phyloP scores from a whole-genome alignment of 352 stramenopile species.

The Globisporangium viniferum region DNA sequence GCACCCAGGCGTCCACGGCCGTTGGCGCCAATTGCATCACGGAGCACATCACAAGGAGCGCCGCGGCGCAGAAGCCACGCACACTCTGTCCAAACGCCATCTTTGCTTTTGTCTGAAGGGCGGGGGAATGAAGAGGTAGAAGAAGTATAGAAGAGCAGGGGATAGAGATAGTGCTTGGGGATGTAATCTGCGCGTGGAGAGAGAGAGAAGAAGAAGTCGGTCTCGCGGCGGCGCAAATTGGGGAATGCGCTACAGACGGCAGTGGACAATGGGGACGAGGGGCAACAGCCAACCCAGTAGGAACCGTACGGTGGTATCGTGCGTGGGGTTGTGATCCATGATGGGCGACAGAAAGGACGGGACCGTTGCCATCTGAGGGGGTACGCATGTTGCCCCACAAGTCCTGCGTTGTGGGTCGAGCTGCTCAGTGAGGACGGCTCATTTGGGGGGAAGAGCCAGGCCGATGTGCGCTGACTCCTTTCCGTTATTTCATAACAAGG shows the following conservation, averaged over 20 bases:
- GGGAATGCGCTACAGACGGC: not conserved
- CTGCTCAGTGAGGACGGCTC: not conserved
- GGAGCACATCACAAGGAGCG: constrained; percentile 5
- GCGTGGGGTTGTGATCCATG: not conserved
- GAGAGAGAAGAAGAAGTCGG: not conserved
- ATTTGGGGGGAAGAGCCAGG: not conserved
- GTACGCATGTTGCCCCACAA: not conserved
- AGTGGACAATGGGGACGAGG: not conserved
- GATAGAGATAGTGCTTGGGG: not conserved
- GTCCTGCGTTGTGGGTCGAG: not conserved
- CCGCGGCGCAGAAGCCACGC: constrained; percentile 6
- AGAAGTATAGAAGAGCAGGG: not conserved
- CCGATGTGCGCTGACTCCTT: not conserved
- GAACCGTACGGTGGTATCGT: not conserved
- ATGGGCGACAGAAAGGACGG: not conserved
- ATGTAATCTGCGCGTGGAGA: not conserved
- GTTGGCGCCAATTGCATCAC: constrained; percentile 1
- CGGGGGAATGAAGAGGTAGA: not conserved
- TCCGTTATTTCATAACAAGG: not conserved
- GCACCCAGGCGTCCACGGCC: constrained; percentile 14
- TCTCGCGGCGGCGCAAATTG: not conserved
- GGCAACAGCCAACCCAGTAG: not conserved
- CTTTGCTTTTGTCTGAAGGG: not conserved
- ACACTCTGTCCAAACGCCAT: constrained; percentile 13
- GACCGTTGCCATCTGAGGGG: constrained; percentile 1